Evolutionary conservation across 208 protist genomes (phyloP), one percentile per base, ranked within the genome.

Genomic region (Leishmania martiniquensis): DNA sequence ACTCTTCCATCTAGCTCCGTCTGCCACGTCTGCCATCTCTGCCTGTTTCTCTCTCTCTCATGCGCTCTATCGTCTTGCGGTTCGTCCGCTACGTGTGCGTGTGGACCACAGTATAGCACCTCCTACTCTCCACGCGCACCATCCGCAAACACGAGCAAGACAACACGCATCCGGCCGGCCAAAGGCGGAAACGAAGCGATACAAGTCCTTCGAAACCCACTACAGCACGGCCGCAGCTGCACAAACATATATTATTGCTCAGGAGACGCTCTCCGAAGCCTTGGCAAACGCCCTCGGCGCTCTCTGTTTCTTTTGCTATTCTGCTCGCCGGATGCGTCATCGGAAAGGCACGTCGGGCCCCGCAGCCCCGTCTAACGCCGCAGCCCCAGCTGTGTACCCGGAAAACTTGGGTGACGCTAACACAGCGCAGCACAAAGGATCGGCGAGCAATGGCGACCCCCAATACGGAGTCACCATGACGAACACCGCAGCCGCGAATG

Each of bases 281-380:
- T 3, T 47, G 29, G 1, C 25, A 32, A 7, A 22, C 63, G n/a
- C 39, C 39, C 25, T 49, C 63, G 9, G 22, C 63, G 13, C 32
- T 25, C 39, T 45, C 60, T 34, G 32, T 44, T 55, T 37, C 25
- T 39, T 72, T 55, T 55, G 29, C 4, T 57, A 42, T 72, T 74
- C 1, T n/a, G 47, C 37, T 47, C 45, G 15, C 70, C 12, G 34
- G 32, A 74, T 74, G 70, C 70, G 70, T 59, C 70, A 74, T 10
- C 70, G 70, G 20, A 74, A 74, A 39, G 37, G 70, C 4, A 25
- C 5, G 47, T 20, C 68, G 32, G 1, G 32, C 47, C 22, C 68
- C 25, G 42, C 15, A 13, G 68, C n/a, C 37, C 25, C 39, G 44
- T 57, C 70, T 52, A 63, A 49, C 52, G 32, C 29, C 22, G 32